phyloP scores from a whole-genome alignment of 306 rosid genomes.

The Trifolium subterraneum region DNA sequence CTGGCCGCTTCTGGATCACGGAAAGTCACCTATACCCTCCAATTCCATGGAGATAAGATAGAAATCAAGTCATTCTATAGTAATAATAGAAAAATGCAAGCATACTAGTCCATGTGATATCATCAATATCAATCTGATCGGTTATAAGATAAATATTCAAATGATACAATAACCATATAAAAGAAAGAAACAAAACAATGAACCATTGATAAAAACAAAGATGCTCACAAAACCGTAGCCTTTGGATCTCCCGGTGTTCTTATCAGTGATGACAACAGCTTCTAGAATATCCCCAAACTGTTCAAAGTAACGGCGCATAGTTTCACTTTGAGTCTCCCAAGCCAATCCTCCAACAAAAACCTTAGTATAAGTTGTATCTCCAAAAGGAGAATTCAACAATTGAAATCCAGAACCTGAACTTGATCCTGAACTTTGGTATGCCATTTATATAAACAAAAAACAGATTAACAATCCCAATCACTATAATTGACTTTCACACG shows the following conservation, averaged over 20 bases:
- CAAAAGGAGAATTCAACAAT: conserved; percentile 75
- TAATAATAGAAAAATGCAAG: conserved; percentile 4
- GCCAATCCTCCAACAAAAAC: conserved; percentile 97
- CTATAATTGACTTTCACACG: conserved; percentile 21
- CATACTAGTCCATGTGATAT: neutral
- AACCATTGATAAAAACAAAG: conserved; percentile 26
- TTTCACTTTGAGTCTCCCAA: conserved; percentile 95
- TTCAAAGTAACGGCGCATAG: conserved; percentile 84
- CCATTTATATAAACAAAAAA: conserved; percentile 47
- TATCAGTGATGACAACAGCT: conserved; percentile 92
- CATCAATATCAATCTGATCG: neutral
- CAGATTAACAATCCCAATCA: neutral
- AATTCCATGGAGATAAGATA: conserved; percentile 65
- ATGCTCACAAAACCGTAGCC: conserved; percentile 98
- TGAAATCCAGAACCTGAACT: conserved; percentile 88
- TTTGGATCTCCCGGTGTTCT: conserved; percentile 94
- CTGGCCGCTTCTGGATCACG: conserved; percentile 94
- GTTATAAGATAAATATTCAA: too few species aligned
- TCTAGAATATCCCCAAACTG: conserved; percentile 92
- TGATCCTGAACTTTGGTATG: conserved; percentile 84
- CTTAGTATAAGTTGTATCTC: conserved; percentile 93
- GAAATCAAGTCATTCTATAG: conserved; percentile 70
- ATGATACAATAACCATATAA: too few species aligned
- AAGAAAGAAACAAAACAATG: neutral
- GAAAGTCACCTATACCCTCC: conserved; percentile 99